phyloP scores from a whole-genome alignment of 257 asterid species.

The Nyctanthes arbortristis region DNA sequence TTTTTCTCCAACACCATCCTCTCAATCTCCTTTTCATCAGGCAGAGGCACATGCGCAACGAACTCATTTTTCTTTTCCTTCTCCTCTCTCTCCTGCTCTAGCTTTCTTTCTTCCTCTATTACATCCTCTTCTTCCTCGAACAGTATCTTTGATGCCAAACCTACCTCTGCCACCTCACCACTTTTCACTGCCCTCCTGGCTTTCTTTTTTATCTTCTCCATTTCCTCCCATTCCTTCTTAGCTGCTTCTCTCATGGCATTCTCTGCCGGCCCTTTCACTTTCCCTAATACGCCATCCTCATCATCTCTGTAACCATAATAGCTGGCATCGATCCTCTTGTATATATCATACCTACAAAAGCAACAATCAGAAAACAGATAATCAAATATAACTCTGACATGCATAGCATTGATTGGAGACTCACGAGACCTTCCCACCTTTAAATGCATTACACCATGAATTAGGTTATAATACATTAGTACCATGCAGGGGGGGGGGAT shows the following conservation, averaged over 20 bases:
- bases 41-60: constrained; percentile 88
- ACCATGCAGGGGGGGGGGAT: no score
- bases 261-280: constrained; percentile 85
- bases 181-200: constrained; percentile 88
- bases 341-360: constrained; percentile 81
- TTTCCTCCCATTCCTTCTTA: constrained; percentile 70
- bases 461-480: no score
- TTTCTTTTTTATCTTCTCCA: constrained; percentile 83
- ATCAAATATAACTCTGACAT: constrained; percentile 6
- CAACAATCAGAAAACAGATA: constrained; percentile 10
- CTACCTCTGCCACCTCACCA: constrained; percentile 88
- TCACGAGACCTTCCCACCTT: background rate
- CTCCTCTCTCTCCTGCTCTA: constrained; percentile 62
- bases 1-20: constrained; percentile 85
- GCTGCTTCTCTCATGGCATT: constrained; percentile 71
- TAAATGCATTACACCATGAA: background rate
- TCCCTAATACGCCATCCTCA: constrained; percentile 84
- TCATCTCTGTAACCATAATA: constrained; percentile 96
- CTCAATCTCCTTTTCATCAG: constrained; percentile 87
- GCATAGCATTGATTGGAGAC: background rate
- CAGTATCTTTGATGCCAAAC: constrained; percentile 67
- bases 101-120: constrained; percentile 77
- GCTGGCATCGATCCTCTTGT: constrained; percentile 91
- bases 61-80: constrained; percentile 71
- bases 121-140: constrained; percentile 94